Base-by-base conservation (phyloP, 257 asterid species). In the Jaltomata sinuosa region DNA sequence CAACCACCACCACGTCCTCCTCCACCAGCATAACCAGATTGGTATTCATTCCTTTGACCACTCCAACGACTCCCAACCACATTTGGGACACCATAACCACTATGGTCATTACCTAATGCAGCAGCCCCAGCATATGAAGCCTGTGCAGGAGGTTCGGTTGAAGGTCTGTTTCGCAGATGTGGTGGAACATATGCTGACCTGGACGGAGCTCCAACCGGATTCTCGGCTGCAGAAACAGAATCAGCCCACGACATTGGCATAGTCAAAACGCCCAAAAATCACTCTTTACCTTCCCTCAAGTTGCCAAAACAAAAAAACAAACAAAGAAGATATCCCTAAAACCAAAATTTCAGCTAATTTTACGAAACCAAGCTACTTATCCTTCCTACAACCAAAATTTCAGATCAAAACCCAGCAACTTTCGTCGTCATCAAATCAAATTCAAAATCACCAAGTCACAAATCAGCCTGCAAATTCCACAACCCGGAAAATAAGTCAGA, bases 91-190 rank as follows among this genome's bases (percentile, higher is more conserved):
- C 85, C 87, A 59, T 87, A 84, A 57, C 91, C 86, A 40, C 42
- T 62, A 64, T 86, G 79, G 80, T 89, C 94, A 84, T 87, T 89
- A 18, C 88, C 87, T 0, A 83, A 64, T 32, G 90, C 71, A 54
- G 68, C 81, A 79, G 49, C 68, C 61, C 88, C 84, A 80, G 85
- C 84, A 86, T 89, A 79, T 8, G 89, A 87, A 87, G 54, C 82
- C 11, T 87, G 91, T 85, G 90, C 90, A 21, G 88, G 84, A 49
- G 84, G 84, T 38, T 82, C 88, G 8, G 91, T 16, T 15, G 87
- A 85, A 31, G 89, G 89, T 86, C 87, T 87, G 69, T 91, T 87
- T 87, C 91, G 88, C 49, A 91, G 88, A 87, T 91, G 92, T 5
- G 91, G 94, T 1, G 92, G 91, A 68, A 91, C 89, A 82, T 89